A percentile compares a stretch with the other conserved stretches of the same genome.
Conservation (phyloP, 371 early-diverging fungal genomes). For the Mucor racemosus region DNA sequence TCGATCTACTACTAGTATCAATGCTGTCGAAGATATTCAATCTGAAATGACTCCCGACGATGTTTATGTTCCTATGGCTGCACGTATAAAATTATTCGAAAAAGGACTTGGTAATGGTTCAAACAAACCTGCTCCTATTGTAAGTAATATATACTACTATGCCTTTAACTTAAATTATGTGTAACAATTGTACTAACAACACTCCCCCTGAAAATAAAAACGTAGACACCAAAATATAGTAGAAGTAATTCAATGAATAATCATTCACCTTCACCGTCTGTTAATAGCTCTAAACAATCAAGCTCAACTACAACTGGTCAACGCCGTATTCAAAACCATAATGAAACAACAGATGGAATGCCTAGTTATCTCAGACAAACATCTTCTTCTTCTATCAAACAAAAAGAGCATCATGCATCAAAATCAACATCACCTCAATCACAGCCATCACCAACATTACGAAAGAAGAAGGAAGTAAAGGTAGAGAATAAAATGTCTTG, state of each 20-base stretch:
- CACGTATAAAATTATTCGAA: conserved; percentile 34
- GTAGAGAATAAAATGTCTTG: not conserved
- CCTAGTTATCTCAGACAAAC: conserved; percentile 9
- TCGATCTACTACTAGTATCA: conserved; percentile 21
- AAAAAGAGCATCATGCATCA: not conserved
- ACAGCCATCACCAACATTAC: too few relatives aligned
- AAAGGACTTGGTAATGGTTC: conserved; percentile 26
- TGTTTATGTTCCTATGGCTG: conserved; percentile 27
- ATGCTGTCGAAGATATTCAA: conserved; percentile 23
- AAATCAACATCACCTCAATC: not conserved
- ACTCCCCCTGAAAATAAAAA: not conserved
- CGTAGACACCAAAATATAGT: not conserved
- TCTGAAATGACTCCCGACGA: conserved; percentile 26
- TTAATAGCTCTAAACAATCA: not conserved
- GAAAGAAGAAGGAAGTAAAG: conserved; percentile 6
- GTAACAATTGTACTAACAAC: not conserved
- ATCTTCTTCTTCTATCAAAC: conserved; percentile 9
- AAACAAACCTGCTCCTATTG: conserved; percentile 16
- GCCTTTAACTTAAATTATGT: not conserved
- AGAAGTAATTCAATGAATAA: not conserved
- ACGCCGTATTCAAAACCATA: not conserved
- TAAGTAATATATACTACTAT: conserved; percentile 1
- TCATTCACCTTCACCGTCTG: not conserved
- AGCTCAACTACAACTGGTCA: not conserved
- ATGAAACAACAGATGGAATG: not conserved